A percentile compares a stretch with the other conserved stretches of the same genome.
Conservation (phyloP, 108 stramenopile species). For the Halocafeteria seosinensis region DNA sequence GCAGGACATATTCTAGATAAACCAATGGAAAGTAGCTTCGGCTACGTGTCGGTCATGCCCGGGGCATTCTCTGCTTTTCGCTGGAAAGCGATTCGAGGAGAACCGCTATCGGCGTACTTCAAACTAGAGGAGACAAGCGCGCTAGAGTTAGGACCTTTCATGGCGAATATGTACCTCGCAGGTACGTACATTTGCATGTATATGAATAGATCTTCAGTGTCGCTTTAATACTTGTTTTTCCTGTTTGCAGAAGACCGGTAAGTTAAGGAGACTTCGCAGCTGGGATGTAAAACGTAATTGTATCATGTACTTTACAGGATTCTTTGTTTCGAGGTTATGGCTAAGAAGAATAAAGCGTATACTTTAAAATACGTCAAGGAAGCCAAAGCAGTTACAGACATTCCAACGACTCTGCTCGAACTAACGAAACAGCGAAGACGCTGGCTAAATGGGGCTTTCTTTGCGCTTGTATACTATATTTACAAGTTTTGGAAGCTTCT, state of each 20-base stretch:
- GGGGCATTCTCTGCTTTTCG: neutral
- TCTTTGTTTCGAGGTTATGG: neutral
- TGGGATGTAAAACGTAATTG: no score
- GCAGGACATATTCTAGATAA: neutral
- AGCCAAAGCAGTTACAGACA: neutral
- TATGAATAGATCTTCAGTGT: no score
- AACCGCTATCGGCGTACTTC: neutral
- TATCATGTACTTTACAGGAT: neutral
- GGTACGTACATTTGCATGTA: no score
- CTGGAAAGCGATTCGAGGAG: neutral
- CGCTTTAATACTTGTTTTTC: no score
- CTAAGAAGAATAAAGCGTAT: neutral
- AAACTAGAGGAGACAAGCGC: neutral
- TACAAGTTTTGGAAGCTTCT: neutral
- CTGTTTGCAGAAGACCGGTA: no score
- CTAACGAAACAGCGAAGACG: conserved; percentile 3
- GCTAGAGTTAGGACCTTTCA: neutral
- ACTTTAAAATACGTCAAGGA: neutral
- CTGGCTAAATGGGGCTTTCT: neutral
- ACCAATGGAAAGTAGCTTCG: neutral
- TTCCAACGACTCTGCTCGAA: neutral
- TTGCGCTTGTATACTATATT: neutral
- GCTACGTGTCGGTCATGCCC: neutral
- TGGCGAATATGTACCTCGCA: neutral
- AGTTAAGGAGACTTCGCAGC: no score